Conservation (phyloP, 495 filamentous ascomycete species). For the Daldinia grandis region DNA sequence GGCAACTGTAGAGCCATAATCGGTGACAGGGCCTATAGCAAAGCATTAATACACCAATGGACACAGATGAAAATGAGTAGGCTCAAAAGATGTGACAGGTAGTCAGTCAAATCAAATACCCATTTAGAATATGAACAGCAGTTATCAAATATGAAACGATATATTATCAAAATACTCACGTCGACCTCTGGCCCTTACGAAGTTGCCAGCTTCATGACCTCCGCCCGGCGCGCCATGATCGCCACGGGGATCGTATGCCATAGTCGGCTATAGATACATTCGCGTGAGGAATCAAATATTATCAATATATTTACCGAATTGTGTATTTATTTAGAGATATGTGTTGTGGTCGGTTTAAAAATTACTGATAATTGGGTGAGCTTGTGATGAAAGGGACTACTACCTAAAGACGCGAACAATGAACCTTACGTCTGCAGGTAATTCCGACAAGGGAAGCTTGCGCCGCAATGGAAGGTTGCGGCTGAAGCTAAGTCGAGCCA, state of each 20-base stretch:
- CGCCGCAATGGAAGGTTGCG: slow-evolving; percentile 21
- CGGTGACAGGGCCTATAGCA: slow-evolving; percentile 79
- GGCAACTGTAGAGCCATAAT: slow-evolving; percentile 91
- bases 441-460: slow-evolving; percentile 23
- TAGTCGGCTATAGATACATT: slow-evolving; percentile 35
- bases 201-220: slow-evolving; percentile 50
- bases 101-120: not conserved
- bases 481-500: slow-evolving; percentile 27
- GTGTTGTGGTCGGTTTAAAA: slow-evolving; percentile 10
- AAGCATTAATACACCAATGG: not conserved
- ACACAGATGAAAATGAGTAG: not conserved
- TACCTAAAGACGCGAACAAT: slow-evolving; percentile 12
- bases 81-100: not conserved
- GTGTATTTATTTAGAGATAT: not conserved
- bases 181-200: slow-evolving; percentile 53
- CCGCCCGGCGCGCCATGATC: slow-evolving; percentile 50
- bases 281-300: not conserved
- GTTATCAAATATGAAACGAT: not conserved
- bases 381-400: slow-evolving; percentile 14
- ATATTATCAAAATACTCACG: slow-evolving; percentile 48
- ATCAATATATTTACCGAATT: not conserved
- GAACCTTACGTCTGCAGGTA: slow-evolving; percentile 25
- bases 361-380: slow-evolving; percentile 18
- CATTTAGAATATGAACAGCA: not conserved
- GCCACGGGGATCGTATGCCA: slow-evolving; percentile 56